These are phyloP conservation scores for Davidsoniella virescens DNA, from an alignment of 2,329 filamentous ascomycete species.

Conservation along the genomic window DNA sequence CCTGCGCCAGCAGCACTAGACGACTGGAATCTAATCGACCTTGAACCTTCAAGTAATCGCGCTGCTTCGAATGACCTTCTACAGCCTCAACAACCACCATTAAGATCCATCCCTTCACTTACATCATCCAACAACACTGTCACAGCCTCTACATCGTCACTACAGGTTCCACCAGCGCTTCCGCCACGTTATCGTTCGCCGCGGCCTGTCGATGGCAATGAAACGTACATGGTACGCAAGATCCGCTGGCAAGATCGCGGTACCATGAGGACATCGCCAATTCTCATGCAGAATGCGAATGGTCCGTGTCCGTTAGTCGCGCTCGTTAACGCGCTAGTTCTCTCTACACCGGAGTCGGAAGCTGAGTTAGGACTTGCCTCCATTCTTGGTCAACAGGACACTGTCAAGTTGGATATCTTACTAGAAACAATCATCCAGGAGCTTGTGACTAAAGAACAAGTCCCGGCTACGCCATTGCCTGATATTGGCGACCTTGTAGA, in stretches of 20 bases:
- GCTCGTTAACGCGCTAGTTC: slow-evolving; percentile 75
- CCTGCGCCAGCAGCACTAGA: slow-evolving; percentile 18
- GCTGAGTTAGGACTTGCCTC: neutral
- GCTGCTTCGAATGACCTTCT: neutral
- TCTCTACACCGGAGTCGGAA: slow-evolving; percentile 27
- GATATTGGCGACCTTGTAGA: slow-evolving; percentile 78
- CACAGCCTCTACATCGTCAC: neutral
- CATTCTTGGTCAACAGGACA: slow-evolving; percentile 62
- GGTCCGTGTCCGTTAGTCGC: slow-evolving; percentile 88
- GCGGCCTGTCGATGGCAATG: slow-evolving; percentile 23
- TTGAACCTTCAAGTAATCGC: neutral
- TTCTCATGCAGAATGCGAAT: slow-evolving; percentile 84
- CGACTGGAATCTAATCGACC: slow-evolving; percentile 37
- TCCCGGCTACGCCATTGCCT: slow-evolving; percentile 48
- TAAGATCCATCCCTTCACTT: neutral
- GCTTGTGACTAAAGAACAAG: slow-evolving; percentile 57
- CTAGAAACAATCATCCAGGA: slow-evolving; percentile 88
- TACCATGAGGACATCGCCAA: slow-evolving; percentile 63
- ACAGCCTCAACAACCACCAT: neutral
- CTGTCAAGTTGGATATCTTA: slow-evolving; percentile 70
- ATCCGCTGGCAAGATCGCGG: slow-evolving; percentile 66
- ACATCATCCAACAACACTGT: neutral
- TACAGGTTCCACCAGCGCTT: neutral
- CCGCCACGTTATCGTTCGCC: slow-evolving; percentile 12
- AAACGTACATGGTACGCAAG: slow-evolving; percentile 88